Evolutionary conservation across 2,329 filamentous ascomycete genomes (phyloP).

Genomic region (Colletotrichum sidae): DNA sequence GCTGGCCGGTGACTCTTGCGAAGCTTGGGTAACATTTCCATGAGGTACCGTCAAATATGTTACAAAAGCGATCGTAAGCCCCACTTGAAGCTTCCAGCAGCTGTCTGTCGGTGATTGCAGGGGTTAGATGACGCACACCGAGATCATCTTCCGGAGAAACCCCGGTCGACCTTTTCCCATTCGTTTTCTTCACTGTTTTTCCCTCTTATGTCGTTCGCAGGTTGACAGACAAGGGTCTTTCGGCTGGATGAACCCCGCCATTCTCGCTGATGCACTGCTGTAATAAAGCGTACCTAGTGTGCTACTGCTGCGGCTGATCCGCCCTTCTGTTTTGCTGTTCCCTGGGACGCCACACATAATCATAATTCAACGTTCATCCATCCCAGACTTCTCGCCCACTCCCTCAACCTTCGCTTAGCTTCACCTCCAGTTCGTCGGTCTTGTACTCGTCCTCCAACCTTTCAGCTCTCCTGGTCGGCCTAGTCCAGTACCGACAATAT

Average conservation of each 20-base stretch:
- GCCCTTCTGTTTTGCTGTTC: neutral
- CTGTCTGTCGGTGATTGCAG: neutral
- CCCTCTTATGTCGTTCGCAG: neutral
- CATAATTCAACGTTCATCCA: conserved; percentile 31
- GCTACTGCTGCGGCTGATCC: too few relatives aligned
- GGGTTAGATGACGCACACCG: conserved; percentile 36
- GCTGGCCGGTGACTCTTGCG: neutral
- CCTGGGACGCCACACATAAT: conserved; percentile 32
- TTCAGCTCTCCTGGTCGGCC: too few relatives aligned
- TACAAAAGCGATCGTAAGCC: neutral
- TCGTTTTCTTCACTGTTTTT: neutral
- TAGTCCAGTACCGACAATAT: too few relatives aligned
- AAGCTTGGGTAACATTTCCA: neutral
- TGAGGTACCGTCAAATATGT: neutral
- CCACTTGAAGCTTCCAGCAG: conserved; percentile 16
- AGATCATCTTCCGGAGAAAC: conserved; percentile 22
- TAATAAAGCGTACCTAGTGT: too few relatives aligned
- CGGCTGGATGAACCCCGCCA: conserved; percentile 12
- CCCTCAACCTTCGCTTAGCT: too few relatives aligned
- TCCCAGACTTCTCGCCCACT: neutral
- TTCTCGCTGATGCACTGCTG: neutral
- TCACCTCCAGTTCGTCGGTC: too few relatives aligned
- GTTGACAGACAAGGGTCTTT: neutral
- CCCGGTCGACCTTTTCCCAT: conserved; percentile 11
- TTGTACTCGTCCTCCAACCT: too few relatives aligned